These are phyloP conservation scores for Lyophyllum semitale DNA, from an alignment of 768 basidiomycete species.

Conservation along the genomic window DNA sequence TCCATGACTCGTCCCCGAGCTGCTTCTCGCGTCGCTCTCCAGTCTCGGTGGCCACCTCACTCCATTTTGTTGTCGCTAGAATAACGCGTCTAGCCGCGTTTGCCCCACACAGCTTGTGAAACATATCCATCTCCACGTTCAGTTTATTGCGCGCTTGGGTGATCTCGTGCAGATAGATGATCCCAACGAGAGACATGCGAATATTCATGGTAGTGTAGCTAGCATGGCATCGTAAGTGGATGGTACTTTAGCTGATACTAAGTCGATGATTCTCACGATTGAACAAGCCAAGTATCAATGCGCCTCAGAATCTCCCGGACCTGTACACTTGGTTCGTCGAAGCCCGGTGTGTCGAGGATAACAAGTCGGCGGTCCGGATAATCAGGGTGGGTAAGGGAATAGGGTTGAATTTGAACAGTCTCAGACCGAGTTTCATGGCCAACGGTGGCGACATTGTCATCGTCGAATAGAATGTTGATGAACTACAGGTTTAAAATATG, in stretches of 20 bases:
- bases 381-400: not conserved
- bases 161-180: slow-evolving; percentile 20
- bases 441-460: not conserved
- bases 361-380: not conserved
- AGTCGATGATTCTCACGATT: slow-evolving; percentile 13
- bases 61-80: slow-evolving; percentile 18
- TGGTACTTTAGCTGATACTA: not conserved
- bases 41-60: slow-evolving; percentile 1
- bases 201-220: slow-evolving; percentile 15
- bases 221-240: not conserved
- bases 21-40: slow-evolving; percentile 11
- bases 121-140: slow-evolving; percentile 19
- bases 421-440: not conserved
- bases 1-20: slow-evolving; percentile 9
- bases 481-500: not conserved
- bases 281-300: slow-evolving; percentile 17
- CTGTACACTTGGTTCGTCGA: too few species aligned
- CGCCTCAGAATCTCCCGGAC: slow-evolving; percentile 20
- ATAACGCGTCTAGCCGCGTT: slow-evolving; percentile 13
- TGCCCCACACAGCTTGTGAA: slow-evolving; percentile 16
- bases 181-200: slow-evolving; percentile 17
- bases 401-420: not conserved
- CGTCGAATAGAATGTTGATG: not conserved
- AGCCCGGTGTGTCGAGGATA: not conserved
- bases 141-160: slow-evolving; percentile 10